These are phyloP conservation scores for Solanum dulcamara DNA, from an alignment of 257 asterid species.

Conservation along the genomic window DNA sequence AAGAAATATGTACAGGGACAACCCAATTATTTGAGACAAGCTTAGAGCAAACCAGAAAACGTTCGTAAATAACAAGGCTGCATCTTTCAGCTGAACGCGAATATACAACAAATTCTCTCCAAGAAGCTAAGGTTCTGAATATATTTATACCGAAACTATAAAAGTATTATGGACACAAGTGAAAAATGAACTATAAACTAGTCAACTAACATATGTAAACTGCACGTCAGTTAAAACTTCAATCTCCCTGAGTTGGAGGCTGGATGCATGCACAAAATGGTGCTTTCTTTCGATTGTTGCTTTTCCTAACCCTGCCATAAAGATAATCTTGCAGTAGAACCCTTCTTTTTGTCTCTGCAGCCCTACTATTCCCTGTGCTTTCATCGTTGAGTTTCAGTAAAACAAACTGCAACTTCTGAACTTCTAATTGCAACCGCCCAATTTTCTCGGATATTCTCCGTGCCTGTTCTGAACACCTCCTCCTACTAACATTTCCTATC, in stretches of 20 bases:
- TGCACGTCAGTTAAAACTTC: not conserved
- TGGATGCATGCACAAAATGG: slow-evolving; percentile 30
- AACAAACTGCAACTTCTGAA: slow-evolving; percentile 45
- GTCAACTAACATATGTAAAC: slow-evolving; percentile 1
- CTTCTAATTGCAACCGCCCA: slow-evolving; percentile 45
- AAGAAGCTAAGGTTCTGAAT: not conserved
- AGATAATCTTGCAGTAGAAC: slow-evolving; percentile 34
- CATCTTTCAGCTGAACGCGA: not conserved
- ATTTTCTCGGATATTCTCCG: slow-evolving; percentile 36
- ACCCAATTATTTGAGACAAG: not conserved
- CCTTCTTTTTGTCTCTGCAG: slow-evolving; percentile 29
- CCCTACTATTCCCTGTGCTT: slow-evolving; percentile 10
- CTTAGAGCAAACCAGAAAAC: not conserved
- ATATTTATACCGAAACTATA: not conserved
- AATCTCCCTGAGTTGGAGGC: slow-evolving; percentile 31
- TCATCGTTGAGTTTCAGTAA: slow-evolving; percentile 31
- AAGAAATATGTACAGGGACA: not conserved
- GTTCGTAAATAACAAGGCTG: not conserved
- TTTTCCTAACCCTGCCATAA: slow-evolving; percentile 23
- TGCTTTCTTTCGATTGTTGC: slow-evolving; percentile 23
- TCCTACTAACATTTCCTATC: slow-evolving; percentile 38
- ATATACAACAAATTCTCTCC: slow-evolving; percentile 9
- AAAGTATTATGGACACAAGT: not conserved
- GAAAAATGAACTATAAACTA: not conserved
- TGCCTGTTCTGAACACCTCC: slow-evolving; percentile 47